phyloP scores from a whole-genome alignment of 225 moss, liverwort and hornwort species.

The Marchantia paleacea region DNA sequence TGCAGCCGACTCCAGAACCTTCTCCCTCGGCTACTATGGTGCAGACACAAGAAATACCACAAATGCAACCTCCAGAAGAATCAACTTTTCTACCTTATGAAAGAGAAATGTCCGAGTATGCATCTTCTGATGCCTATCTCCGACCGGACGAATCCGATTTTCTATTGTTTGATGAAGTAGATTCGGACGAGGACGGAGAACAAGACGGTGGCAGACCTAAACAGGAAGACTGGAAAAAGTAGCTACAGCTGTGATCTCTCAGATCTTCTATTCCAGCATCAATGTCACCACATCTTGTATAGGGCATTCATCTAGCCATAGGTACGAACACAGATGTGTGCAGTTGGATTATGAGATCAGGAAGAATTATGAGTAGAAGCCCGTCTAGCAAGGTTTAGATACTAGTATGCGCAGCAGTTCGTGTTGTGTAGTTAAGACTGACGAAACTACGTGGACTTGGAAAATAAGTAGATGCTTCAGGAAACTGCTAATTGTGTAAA shows the following conservation, averaged over 20 bases:
- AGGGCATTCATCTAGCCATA: neutral
- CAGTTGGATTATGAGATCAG: neutral
- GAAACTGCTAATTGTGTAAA: neutral
- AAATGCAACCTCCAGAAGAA: neutral
- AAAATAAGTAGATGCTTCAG: neutral
- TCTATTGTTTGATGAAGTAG: conserved; percentile 12
- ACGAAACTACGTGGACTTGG: neutral
- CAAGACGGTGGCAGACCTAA: neutral
- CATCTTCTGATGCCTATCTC: conserved; percentile 18
- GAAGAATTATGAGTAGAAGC: neutral
- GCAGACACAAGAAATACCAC: neutral
- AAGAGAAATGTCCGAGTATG: conserved; percentile 4
- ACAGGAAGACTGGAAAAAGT: neutral
- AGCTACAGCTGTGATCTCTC: neutral
- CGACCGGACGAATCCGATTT: conserved; percentile 21
- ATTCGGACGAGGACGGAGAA: neutral
- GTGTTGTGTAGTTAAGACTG: neutral
- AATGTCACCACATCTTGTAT: neutral
- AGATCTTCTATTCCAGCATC: neutral
- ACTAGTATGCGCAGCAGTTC: neutral
- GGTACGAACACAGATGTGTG: neutral
- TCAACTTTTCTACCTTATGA: conserved; percentile 2
- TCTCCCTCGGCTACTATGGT: conserved; percentile 18
- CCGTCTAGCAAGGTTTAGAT: neutral
- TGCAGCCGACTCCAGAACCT: neutral